A percentile compares a stretch with the other conserved stretches of the same genome.
phyloP scores from a whole-genome alignment of 306 rosid genomes.

The Alnus rubra region DNA sequence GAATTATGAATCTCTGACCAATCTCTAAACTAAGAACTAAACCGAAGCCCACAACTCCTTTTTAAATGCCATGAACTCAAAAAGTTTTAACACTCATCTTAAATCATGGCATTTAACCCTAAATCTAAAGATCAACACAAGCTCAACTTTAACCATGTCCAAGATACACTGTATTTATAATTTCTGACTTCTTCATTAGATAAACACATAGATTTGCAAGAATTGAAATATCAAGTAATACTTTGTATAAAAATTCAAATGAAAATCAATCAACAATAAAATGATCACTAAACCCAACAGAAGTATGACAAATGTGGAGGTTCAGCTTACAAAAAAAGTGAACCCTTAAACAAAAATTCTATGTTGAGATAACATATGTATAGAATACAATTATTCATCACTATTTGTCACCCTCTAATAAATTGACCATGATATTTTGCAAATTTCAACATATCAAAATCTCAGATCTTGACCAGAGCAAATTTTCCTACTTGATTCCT shows the following conservation, averaged over 20 bases:
- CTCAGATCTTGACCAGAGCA: background rate
- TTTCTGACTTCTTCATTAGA: too few species aligned
- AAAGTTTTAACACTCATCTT: background rate
- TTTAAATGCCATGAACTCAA: background rate
- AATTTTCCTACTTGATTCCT: conserved; percentile 12
- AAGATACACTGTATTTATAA: background rate
- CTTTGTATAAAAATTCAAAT: too few species aligned
- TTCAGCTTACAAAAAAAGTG: background rate
- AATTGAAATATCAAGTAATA: too few species aligned
- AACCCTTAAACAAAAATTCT: background rate
- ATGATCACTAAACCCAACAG: too few species aligned
- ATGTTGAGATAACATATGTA: background rate
- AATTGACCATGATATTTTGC: background rate
- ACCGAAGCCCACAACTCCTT: background rate
- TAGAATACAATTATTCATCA: background rate
- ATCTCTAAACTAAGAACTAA: background rate
- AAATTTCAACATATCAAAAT: background rate
- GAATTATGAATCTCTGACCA: background rate
- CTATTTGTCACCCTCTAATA: background rate
- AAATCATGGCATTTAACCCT: background rate
- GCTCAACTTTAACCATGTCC: background rate
- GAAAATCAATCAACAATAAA: background rate
- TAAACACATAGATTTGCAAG: too few species aligned
- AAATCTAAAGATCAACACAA: background rate
- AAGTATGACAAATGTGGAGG: background rate